Evolutionary conservation across 257 asterid genomes (phyloP).

Genomic region (Sherardia arvensis): DNA sequence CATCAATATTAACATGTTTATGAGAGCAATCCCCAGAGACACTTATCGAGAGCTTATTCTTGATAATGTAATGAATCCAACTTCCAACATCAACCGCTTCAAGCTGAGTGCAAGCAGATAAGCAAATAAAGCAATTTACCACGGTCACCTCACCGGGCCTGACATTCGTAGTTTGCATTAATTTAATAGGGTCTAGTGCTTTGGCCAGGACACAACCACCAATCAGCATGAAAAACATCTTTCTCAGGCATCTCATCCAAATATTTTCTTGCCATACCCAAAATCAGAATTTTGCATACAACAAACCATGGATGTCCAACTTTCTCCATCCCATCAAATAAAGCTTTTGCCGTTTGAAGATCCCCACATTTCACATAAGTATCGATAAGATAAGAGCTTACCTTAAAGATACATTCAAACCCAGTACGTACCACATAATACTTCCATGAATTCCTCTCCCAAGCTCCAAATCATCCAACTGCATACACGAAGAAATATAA

Average conservation of each 20-base stretch:
- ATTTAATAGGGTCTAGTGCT: slow-evolving; percentile 49
- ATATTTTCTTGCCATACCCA: slow-evolving; percentile 40
- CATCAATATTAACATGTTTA: no score
- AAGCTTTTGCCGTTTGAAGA: slow-evolving; percentile 38
- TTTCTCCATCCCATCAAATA: slow-evolving; percentile 60
- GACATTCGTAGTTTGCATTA: slow-evolving; percentile 51
- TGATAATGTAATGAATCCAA: no score
- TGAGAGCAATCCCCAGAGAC: no score
- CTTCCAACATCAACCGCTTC: no score
- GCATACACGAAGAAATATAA: no score
- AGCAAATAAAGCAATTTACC: no score
- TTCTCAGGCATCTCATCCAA: slow-evolving; percentile 58
- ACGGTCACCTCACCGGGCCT: slow-evolving; percentile 69
- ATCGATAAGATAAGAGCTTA: slow-evolving; percentile 64
- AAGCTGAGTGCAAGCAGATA: no score
- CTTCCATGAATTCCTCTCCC: slow-evolving; percentile 38
- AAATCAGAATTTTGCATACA: slow-evolving; percentile 44
- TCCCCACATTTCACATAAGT: slow-evolving; percentile 74
- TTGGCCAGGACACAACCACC: slow-evolving; percentile 64
- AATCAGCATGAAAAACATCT: slow-evolving; percentile 55
- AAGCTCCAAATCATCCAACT: slow-evolving; percentile 43
- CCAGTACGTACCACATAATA: slow-evolving; percentile 26
- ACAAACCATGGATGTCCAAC: slow-evolving; percentile 78
- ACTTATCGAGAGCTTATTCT: no score
- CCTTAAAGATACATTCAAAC: slow-evolving; percentile 33